Evolutionary conservation across 768 basidiomycete species (phyloP).

Genomic region (Leccinum truebloodii): DNA sequence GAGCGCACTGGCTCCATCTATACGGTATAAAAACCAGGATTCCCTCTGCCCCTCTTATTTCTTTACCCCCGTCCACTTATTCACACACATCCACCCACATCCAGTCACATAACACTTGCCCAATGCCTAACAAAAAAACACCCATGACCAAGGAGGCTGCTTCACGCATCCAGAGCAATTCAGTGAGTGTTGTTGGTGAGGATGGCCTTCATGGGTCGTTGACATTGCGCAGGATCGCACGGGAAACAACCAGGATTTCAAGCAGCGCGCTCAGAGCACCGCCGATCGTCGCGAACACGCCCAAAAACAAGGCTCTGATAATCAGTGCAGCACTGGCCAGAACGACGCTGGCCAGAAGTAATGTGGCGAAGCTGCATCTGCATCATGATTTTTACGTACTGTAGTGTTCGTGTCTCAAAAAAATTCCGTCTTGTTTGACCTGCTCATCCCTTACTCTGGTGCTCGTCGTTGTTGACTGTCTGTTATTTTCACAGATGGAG

Average conservation of each 20-base stretch:
- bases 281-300: conserved; percentile 7
- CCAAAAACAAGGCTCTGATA: background rate
- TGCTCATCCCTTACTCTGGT: background rate
- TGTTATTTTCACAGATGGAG: background rate
- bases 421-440: no score
- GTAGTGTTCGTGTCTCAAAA: background rate
- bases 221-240: conserved; percentile 5
- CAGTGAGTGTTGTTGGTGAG: conserved; percentile 3
- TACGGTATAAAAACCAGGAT: conserved; percentile 3
- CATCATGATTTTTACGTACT: background rate
- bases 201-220: background rate
- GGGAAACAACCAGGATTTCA: conserved; percentile 6
- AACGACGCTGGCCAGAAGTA: background rate
- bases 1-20: background rate
- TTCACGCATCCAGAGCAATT: conserved; percentile 9
- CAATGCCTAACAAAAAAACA: conserved; percentile 4
- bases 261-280: conserved; percentile 8
- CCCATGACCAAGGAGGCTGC: background rate
- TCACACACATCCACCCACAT: background rate
- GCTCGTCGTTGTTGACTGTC: background rate
- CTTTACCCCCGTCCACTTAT: background rate
- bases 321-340: background rate
- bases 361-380: background rate
- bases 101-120: background rate
- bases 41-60: background rate